Evolutionary conservation across 495 filamentous ascomycete species (phyloP).

Genomic region (Neurospora tetrasperma): DNA sequence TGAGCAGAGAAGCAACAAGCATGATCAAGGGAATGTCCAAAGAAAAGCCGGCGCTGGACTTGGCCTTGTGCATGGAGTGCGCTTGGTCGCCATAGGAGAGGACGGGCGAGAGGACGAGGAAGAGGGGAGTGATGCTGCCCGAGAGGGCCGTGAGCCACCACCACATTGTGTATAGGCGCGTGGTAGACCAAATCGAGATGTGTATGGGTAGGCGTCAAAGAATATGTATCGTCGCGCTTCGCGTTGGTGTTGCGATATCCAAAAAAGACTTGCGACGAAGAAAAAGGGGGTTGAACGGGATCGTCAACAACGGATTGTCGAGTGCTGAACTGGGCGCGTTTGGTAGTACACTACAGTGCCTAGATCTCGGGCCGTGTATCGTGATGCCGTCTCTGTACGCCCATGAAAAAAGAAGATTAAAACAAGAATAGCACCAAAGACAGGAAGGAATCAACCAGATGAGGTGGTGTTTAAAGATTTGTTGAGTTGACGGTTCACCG

Average conservation of each 20-base stretch:
- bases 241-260: background rate
- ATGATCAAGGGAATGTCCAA: constrained; percentile 92
- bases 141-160: constrained; percentile 32
- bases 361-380: background rate
- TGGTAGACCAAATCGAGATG: background rate
- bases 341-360: background rate
- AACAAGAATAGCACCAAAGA: background rate
- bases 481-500: background rate
- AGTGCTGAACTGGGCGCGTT: background rate
- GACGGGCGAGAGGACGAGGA: constrained; percentile 70
- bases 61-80: constrained; percentile 68
- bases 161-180: background rate
- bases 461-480: background rate
- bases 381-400: background rate
- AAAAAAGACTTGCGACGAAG: background rate
- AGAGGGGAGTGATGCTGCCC: constrained; percentile 42
- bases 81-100: constrained; percentile 91
- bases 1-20: constrained; percentile 86
- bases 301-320: background rate
- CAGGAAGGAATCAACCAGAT: background rate
- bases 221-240: background rate
- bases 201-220: background rate
- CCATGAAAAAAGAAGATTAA: background rate
- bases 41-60: constrained; percentile 78
- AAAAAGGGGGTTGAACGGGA: background rate